These are phyloP conservation scores for Cutaneotrichosporon mucoides DNA, from an alignment of 1,284 basidiomycete species.

Conservation along the genomic window DNA sequence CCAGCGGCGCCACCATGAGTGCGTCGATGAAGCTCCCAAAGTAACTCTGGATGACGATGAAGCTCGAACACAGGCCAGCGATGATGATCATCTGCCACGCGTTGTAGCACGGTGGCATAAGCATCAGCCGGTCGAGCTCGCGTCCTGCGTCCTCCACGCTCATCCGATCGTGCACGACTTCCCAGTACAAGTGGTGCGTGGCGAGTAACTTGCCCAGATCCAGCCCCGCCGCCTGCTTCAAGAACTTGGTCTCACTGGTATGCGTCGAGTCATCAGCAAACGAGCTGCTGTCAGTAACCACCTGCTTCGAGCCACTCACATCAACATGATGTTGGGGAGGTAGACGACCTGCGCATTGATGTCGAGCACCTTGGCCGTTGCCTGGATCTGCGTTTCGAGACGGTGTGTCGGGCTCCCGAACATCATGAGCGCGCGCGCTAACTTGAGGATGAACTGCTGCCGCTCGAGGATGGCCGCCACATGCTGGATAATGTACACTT, in stretches of 20 bases:
- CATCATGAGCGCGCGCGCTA: slow-evolving; percentile 89
- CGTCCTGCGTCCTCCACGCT: slow-evolving; percentile 72
- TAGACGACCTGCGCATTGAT: slow-evolving; percentile 79
- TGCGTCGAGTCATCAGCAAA: slow-evolving; percentile 79
- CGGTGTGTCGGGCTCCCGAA: slow-evolving; percentile 88
- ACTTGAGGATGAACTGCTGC: slow-evolving; percentile 86
- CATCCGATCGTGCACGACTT: slow-evolving; percentile 80
- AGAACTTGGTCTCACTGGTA: slow-evolving; percentile 80
- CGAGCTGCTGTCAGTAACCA: slow-evolving; percentile 40
- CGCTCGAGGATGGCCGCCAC: slow-evolving; percentile 80
- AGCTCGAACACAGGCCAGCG: slow-evolving; percentile 73
- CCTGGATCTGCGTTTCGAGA: slow-evolving; percentile 78
- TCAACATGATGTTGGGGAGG: slow-evolving; percentile 74
- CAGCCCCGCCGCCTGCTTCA: slow-evolving; percentile 68
- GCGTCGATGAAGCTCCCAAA: slow-evolving; percentile 65
- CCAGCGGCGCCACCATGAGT: slow-evolving; percentile 69
- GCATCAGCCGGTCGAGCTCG: slow-evolving; percentile 73
- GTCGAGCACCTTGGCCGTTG: slow-evolving; percentile 81
- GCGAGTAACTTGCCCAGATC: slow-evolving; percentile 73
- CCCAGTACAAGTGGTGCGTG: slow-evolving; percentile 76
- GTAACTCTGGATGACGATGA: slow-evolving; percentile 59
- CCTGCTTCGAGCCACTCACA: slow-evolving; percentile 33
- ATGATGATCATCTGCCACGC: slow-evolving; percentile 66
- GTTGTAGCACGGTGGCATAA: slow-evolving; percentile 58
- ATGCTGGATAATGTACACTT: slow-evolving; percentile 72